Evolutionary conservation across 2,329 filamentous ascomycete genomes (phyloP).

Genomic region (Talaromyces sp.): DNA sequence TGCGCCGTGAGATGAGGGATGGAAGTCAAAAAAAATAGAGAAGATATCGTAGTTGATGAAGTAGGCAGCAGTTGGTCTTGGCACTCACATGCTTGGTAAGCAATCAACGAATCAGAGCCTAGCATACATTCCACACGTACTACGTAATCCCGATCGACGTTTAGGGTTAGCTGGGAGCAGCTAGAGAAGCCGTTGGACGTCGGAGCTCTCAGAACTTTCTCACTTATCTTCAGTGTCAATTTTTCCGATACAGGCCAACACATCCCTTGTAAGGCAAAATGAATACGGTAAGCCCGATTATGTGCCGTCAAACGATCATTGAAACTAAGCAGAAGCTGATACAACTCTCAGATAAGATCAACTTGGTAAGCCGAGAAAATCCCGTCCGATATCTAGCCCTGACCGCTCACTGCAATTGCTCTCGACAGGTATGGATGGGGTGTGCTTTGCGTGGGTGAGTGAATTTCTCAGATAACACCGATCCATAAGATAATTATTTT

Average conservation of each 20-base stretch:
- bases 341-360: slow-evolving; percentile 49
- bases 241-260: background rate
- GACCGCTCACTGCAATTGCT: background rate
- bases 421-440: slow-evolving; percentile 79
- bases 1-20: slow-evolving; percentile 1
- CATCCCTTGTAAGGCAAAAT: slow-evolving; percentile 30
- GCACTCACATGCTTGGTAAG: background rate
- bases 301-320: background rate
- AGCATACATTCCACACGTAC: background rate
- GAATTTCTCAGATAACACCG: background rate
- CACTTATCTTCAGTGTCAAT: background rate
- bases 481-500: background rate
- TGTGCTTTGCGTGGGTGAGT: slow-evolving; percentile 74
- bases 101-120: background rate
- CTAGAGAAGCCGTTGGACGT: background rate
- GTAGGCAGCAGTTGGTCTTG: slow-evolving; percentile 3
- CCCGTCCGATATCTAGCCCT: background rate
- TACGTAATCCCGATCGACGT: background rate
- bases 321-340: background rate
- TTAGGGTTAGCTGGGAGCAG: background rate
- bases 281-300: slow-evolving; percentile 44
- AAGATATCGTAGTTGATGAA: background rate
- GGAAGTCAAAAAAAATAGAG: background rate
- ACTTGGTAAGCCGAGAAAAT: slow-evolving; percentile 50
- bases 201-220: background rate